Evolutionary conservation across 2,329 filamentous ascomycete species (phyloP).

Genomic region (Colletotrichum kahawae): DNA sequence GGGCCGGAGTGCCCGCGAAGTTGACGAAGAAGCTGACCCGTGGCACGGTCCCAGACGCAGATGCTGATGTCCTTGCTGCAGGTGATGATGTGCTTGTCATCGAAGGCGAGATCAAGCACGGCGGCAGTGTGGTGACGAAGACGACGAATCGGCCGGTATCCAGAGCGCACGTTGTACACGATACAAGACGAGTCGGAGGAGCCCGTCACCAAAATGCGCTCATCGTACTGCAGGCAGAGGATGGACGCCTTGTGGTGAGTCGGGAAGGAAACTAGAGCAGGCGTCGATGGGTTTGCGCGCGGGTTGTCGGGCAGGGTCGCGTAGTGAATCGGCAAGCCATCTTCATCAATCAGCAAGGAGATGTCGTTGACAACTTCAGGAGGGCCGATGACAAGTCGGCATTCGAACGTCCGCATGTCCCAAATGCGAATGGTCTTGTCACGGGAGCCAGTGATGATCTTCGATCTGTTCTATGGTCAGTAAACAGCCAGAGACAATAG

Average conservation of each 20-base stretch:
- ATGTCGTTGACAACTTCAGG: conserved; percentile 64
- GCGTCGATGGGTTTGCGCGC: conserved; percentile 51
- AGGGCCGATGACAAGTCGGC: conserved; percentile 85
- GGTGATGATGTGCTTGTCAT: conserved; percentile 90
- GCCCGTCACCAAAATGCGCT: conserved; percentile 90
- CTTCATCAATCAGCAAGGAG: conserved; percentile 55
- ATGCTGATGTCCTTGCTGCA: conserved; percentile 97
- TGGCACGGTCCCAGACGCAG: conserved; percentile 90
- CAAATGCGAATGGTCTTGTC: conserved; percentile 96
- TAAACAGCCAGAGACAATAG: not conserved
- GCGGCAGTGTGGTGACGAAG: conserved; percentile 83
- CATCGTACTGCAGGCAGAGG: conserved; percentile 92
- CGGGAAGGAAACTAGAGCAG: conserved; percentile 60
- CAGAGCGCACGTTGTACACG: conserved; percentile 81
- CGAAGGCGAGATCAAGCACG: conserved; percentile 92
- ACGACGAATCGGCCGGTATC: conserved; percentile 80
- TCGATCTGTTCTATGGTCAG: conserved; percentile 65
- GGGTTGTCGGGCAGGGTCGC: conserved; percentile 59
- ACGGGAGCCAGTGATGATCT: conserved; percentile 95
- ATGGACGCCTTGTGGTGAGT: conserved; percentile 89
- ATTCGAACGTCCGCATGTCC: conserved; percentile 90
- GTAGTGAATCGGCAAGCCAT: conserved; percentile 58
- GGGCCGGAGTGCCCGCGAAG: conserved; percentile 87
- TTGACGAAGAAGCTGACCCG: conserved; percentile 76
- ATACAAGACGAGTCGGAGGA: conserved; percentile 93